Base-by-base conservation (phyloP, 148 eudicot species). In the Polygonum maritimum region DNA sequence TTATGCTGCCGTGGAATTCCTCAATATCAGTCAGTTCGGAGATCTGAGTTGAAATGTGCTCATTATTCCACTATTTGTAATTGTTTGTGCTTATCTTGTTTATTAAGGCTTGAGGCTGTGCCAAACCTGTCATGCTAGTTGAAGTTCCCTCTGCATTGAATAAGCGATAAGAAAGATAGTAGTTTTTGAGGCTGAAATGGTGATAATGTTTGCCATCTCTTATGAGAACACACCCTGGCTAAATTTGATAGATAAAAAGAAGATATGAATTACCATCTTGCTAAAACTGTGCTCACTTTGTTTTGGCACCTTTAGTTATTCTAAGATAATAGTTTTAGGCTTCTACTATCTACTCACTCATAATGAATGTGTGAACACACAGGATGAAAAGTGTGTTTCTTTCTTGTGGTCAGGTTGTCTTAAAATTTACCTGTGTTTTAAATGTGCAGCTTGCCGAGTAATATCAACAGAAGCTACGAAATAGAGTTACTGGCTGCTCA, bases 371-470 rank as follows among this genome's bases (percentile, higher is more conserved):
- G 22, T 40, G 44, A 26, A 55, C 18, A 35, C 18, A 35, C 16
- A 18, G 44, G 35, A 36, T 22, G 5, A 22, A 0, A 62, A 16
- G 10, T 9, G 45, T 35, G 18, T 35, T 39, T 39, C 40, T 14
- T 12, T 69, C n/a, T 5, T 0, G 45, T 44, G 74, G 33, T 19
- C 0, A 48, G 33, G 44, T 8, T 44, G 49, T 72, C 52, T 45
- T 41, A 72, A 72, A 72, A 13, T 8, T 4, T 45, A 19, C 36
- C 54, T 16, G 5, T 72, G 4, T 41, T 44, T 9, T 3, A 21
- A 45, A 1, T 72, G 75, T 72, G 54, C 75, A 72, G 75, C 49
- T 14, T 44, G 75, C 75, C 44, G 75, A 72, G 75, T 72, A 72
- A 72, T 9, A 48, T 41, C 40, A 72, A 72, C 52, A 19, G 7